These are phyloP conservation scores for Coniferiporia sulphurascens DNA, from an alignment of 1,284 basidiomycete species.

Conservation along the genomic window DNA sequence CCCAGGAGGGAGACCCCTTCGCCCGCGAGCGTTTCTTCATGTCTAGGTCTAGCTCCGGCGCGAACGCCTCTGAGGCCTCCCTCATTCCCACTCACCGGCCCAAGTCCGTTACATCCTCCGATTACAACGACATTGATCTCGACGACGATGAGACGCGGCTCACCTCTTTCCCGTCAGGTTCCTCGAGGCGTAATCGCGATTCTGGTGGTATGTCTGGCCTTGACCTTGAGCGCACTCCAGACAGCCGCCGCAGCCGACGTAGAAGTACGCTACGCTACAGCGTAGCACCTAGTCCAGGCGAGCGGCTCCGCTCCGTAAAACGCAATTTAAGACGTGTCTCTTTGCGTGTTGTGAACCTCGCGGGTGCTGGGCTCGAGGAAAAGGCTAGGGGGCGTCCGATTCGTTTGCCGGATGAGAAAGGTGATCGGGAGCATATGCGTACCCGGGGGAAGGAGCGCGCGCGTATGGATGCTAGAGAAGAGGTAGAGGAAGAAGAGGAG, in stretches of 20 bases:
- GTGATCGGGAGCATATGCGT: slow-evolving; percentile 25
- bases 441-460: slow-evolving; percentile 20
- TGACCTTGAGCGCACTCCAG: slow-evolving; percentile 13
- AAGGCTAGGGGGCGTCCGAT: slow-evolving; percentile 39
- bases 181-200: slow-evolving; percentile 22
- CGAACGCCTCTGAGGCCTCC: slow-evolving; percentile 12
- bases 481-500: slow-evolving; percentile 25
- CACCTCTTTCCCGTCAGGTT: slow-evolving; percentile 45
- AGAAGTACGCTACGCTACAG: slow-evolving; percentile 47
- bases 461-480: slow-evolving; percentile 23
- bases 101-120: slow-evolving; percentile 32
- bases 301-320: slow-evolving; percentile 47
- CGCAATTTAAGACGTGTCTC: slow-evolving; percentile 66
- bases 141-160: slow-evolving; percentile 56
- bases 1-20: slow-evolving; percentile 14
- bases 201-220: slow-evolving; percentile 1
- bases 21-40: slow-evolving; percentile 12
- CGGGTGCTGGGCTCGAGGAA: slow-evolving; percentile 55
- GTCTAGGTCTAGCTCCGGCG: neutral
- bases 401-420: slow-evolving; percentile 44
- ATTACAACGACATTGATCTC: slow-evolving; percentile 15
- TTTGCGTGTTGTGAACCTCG: slow-evolving; percentile 79
- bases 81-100: slow-evolving; percentile 15
- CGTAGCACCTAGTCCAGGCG: slow-evolving; percentile 21
- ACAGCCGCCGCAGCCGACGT: slow-evolving; percentile 24